Conservation (phyloP, 225 moss, liverwort and hornwort genomes). For the Polytrichum commune region DNA sequence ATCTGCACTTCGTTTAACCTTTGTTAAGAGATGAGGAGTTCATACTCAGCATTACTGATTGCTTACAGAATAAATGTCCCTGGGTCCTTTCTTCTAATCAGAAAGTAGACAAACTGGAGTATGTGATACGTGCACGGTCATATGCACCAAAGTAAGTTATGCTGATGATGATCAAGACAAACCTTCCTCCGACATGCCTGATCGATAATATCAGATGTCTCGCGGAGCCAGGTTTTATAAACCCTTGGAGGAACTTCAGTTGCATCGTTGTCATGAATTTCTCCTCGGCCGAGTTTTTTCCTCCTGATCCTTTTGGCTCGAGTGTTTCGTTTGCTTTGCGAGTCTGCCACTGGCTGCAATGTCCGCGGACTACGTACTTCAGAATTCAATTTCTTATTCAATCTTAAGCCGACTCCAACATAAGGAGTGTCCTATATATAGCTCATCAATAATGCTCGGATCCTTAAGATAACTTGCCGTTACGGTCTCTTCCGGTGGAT, state of each 20-base stretch:
- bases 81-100: no score
- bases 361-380: background rate
- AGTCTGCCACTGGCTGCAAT: conserved; percentile 30
- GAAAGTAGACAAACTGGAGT: no score
- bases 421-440: no score
- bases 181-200: conserved; percentile 19
- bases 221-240: conserved; percentile 33
- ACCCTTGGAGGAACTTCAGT: conserved; percentile 43
- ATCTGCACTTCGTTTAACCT: no score
- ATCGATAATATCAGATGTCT: conserved; percentile 46
- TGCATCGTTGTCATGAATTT: conserved; percentile 27
- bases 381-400: no score
- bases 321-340: conserved; percentile 17
- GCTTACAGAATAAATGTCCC: no score
- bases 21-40: no score
- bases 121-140: background rate
- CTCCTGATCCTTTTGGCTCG: conserved; percentile 19
- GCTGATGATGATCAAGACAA: background rate
- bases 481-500: conserved; percentile 12
- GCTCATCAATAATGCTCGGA: background rate
- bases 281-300: conserved; percentile 30
- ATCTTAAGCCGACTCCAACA: no score
- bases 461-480: conserved; percentile 19
- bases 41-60: no score
- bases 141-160: background rate